These are phyloP conservation scores for Aureobasidium sp. DNA, from an alignment of 2,329 filamentous ascomycete genomes.

Conservation along the genomic window DNA sequence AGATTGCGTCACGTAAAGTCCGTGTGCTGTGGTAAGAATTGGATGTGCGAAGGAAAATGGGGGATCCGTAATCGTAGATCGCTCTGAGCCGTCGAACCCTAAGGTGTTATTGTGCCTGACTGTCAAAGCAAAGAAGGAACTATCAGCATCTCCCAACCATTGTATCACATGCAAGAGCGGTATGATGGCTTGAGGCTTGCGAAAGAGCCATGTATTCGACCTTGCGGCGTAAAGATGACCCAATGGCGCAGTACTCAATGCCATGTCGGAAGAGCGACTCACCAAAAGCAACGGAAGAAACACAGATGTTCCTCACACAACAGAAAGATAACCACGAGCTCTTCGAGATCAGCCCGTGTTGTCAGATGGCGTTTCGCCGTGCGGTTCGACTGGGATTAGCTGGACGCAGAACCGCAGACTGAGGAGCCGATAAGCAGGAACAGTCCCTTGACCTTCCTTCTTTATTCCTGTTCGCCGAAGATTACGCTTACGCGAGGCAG, in stretches of 20 bases:
- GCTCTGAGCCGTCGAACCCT: background rate
- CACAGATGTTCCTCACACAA: background rate
- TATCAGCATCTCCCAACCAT: background rate
- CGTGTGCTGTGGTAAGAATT: background rate
- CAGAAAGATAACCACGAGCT: constrained; percentile 5
- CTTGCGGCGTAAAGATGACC: background rate
- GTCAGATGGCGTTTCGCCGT: constrained; percentile 4
- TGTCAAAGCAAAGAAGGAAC: background rate
- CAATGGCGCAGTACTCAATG: background rate
- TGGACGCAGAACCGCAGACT: constrained; percentile 9
- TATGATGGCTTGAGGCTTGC: background rate
- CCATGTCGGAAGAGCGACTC: constrained; percentile 3
- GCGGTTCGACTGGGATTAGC: constrained; percentile 6
- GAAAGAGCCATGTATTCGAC: background rate
- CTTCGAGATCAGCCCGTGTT: background rate
- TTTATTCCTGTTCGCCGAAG: constrained; percentile 6
- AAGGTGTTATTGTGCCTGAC: background rate
- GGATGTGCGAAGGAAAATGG: background rate
- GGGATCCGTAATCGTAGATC: constrained; percentile 6
- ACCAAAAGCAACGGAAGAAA: background rate
- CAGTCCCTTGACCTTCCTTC: background rate
- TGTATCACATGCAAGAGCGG: background rate
- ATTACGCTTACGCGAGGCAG: constrained; percentile 5
- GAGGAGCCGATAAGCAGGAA: constrained; percentile 15
- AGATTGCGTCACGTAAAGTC: constrained; percentile 7